Base-by-base conservation (phyloP, 2,329 filamentous ascomycete genomes). In the Fusarium abutilonis region DNA sequence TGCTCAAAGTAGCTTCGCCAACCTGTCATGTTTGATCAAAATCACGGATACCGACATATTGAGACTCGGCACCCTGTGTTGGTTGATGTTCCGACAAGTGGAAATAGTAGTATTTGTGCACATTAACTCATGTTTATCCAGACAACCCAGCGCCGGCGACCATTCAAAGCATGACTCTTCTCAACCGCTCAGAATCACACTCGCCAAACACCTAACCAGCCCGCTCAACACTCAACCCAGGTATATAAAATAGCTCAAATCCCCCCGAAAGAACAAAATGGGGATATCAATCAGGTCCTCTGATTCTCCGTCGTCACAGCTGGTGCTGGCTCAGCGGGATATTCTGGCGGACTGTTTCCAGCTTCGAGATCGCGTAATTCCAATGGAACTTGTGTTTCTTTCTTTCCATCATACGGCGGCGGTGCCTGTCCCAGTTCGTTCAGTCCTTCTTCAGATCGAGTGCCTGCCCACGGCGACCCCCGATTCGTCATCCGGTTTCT, bases 401-500 rank as follows among this genome's bases (percentile, higher is more conserved):
- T 72, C 66, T 75, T 75, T 7, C 69, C 68, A 36, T 76, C 77
- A 70, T 90, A 90, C 1, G 87, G 85, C 43, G 87, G 87, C 45
- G 87, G 87, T 9, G 86, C 85, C 71, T 89, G 86, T 26, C 87
- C 87, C 39, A 81, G 73, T 75, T 89, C 86, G 69, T 89, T 82
- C 52, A 89, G 73, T 0, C 87, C 87, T 62, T 89, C 87, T 41
- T 82, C 51, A 3, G 71, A 66, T 35, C 61, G 63, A 7, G 66
- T 52, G 4, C 59, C 62, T 35, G 48, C 31, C 67, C 66, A 68
- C n/a, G 78, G 47, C 45, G 66, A 66, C 68, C 54, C 73, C 23
- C 61, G 56, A 38, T 51, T 38, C n/a, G 53, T 51, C 32, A 52
- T 42, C 52, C 55, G 36, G 47, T 34, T 45, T 38, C 58, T 55